Evolutionary conservation across 2,329 filamentous ascomycete genomes (phyloP).

Genomic region (Thermochaetoides dissita): DNA sequence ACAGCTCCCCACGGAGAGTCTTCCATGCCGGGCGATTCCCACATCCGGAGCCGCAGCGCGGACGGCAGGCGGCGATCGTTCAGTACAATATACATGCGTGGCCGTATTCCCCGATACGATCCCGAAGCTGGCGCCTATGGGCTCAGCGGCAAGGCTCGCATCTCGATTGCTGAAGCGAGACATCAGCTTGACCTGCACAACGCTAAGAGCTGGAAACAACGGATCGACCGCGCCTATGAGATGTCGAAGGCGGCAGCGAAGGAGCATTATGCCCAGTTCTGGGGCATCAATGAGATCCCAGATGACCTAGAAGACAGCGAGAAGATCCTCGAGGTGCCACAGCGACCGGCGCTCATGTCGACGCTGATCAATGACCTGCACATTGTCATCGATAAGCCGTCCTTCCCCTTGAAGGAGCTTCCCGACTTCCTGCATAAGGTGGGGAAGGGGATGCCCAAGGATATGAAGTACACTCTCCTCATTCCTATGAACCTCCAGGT

Average conservation of each 20-base stretch:
- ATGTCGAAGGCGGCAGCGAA: constrained; percentile 61
- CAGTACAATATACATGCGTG: constrained; percentile 22
- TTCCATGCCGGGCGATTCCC: constrained; percentile 20
- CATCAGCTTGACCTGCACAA: constrained; percentile 66
- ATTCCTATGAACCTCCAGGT: constrained; percentile 82
- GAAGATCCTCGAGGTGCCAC: constrained; percentile 70
- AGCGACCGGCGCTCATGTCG: constrained; percentile 71
- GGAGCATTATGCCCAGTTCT: constrained; percentile 67
- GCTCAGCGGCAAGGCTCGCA: constrained; percentile 56
- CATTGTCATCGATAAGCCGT: constrained; percentile 78
- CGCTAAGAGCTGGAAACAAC: constrained; percentile 78
- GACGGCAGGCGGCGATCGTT: constrained; percentile 29
- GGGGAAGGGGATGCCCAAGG: constrained; percentile 89
- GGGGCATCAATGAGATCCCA: constrained; percentile 66
- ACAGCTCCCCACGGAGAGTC: constrained; percentile 28
- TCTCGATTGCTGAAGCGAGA: constrained; percentile 64
- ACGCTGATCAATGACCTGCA: constrained; percentile 73
- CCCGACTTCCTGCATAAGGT: constrained; percentile 75
- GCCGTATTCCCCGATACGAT: constrained; percentile 54
- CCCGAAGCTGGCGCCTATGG: constrained; percentile 56
- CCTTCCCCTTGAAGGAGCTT: constrained; percentile 69
- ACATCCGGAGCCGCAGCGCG: constrained; percentile 41
- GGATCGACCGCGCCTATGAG: constrained; percentile 64
- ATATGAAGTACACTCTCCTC: constrained; percentile 81
- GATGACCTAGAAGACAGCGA: constrained; percentile 74